Percentiles rank a stretch among this genome's conserved stretches.
phyloP scores from a whole-genome alignment of 1,284 basidiomycete genomes.

The Naganishia albida region DNA sequence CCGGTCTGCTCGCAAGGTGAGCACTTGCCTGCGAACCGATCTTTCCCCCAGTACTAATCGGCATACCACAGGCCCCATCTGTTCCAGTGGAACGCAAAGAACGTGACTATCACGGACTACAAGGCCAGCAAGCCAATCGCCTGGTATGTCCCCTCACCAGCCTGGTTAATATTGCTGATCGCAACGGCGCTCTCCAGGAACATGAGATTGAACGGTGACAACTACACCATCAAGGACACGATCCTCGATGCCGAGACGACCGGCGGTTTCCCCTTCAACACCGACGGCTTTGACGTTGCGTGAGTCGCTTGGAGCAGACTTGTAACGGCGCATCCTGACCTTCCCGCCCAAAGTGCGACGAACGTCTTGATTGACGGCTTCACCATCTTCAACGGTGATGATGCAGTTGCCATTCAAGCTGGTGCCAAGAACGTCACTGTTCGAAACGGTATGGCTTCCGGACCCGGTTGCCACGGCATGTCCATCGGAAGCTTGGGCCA shows the following conservation, averaged over 20 bases:
- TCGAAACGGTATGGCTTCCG: slow-evolving; percentile 56
- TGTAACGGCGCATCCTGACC: not conserved
- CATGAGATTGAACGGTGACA: slow-evolving; percentile 56
- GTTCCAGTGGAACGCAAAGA: slow-evolving; percentile 58
- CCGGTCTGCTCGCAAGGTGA: slow-evolving; percentile 34
- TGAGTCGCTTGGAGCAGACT: not conserved
- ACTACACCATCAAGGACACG: slow-evolving; percentile 57
- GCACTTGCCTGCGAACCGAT: too few relatives aligned
- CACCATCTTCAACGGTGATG: slow-evolving; percentile 59
- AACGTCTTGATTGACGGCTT: slow-evolving; percentile 58
- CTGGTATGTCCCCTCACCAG: slow-evolving; percentile 44
- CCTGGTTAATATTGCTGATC: too few relatives aligned
- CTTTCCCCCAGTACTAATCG: too few relatives aligned
- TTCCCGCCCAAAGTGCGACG: not conserved
- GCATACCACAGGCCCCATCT: slow-evolving; percentile 54
- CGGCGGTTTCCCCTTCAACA: slow-evolving; percentile 60
- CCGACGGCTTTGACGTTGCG: slow-evolving; percentile 57
- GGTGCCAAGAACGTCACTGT: slow-evolving; percentile 57
- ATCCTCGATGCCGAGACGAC: slow-evolving; percentile 57
- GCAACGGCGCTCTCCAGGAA: slow-evolving; percentile 38
- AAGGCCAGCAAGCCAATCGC: slow-evolving; percentile 60
- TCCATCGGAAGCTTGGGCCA: slow-evolving; percentile 58
- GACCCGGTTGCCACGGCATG: slow-evolving; percentile 59
- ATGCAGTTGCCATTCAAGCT: slow-evolving; percentile 58
- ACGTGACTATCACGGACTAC: slow-evolving; percentile 54